Conservation (phyloP, 805 yeast species). For the Spathaspora sp. region DNA sequence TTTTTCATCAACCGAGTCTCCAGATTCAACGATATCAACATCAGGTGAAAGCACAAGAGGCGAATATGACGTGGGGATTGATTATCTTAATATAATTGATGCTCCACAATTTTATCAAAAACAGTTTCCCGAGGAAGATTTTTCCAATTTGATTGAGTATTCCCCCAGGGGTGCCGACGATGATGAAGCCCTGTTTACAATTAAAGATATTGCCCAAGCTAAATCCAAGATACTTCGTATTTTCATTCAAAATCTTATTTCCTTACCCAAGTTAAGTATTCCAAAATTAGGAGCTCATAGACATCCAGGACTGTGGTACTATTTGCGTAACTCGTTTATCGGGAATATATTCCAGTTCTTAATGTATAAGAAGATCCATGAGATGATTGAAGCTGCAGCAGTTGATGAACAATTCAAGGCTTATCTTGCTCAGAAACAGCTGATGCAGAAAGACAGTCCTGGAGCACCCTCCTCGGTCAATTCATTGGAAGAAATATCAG, state of each 20-base stretch:
- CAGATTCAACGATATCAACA: slow-evolving; percentile 7
- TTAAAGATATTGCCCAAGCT: slow-evolving; percentile 20
- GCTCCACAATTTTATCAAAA: slow-evolving; percentile 26
- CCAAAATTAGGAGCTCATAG: slow-evolving; percentile 35
- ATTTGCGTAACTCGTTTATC: slow-evolving; percentile 27
- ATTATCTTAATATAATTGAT: slow-evolving; percentile 17
- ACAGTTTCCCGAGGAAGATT: slow-evolving; percentile 29
- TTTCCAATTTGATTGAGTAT: slow-evolving; percentile 20
- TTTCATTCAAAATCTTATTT: slow-evolving; percentile 23
- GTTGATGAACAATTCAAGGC: slow-evolving; percentile 9
- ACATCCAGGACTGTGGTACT: slow-evolving; percentile 41
- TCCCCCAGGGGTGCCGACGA: slow-evolving; percentile 10
- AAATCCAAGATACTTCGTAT: slow-evolving; percentile 21
- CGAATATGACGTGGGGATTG: slow-evolving; percentile 13
- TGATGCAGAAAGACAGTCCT: not conserved
- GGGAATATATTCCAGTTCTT: slow-evolving; percentile 28
- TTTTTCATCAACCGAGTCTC: slow-evolving; percentile 8
- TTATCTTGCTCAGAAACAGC: slow-evolving; percentile 3
- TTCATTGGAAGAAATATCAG: slow-evolving; percentile 4
- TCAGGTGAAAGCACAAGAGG: slow-evolving; percentile 1
- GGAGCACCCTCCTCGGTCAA: not conserved
- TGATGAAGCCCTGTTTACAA: slow-evolving; percentile 11
- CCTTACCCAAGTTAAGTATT: slow-evolving; percentile 30
- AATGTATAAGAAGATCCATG: slow-evolving; percentile 25
- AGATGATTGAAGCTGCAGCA: slow-evolving; percentile 14